Conservation (phyloP, 192 early-diverging fungal genomes). For the Backusella sp. region DNA sequence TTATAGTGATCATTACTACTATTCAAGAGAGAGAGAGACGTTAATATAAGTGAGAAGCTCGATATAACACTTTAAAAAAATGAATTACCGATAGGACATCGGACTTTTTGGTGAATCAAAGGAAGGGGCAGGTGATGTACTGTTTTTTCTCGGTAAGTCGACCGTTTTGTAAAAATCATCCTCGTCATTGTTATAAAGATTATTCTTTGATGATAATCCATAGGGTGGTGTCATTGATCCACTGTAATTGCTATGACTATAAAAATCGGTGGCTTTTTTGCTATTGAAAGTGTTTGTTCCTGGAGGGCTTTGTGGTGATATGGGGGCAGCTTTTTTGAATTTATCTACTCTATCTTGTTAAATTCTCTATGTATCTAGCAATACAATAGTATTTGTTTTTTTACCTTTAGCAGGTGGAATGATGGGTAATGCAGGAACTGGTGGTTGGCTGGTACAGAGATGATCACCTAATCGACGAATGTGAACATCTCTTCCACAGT, state of each 20-base stretch:
- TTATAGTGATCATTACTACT: conserved; percentile 1
- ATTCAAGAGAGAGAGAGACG: background rate
- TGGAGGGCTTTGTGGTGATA: conserved; percentile 5
- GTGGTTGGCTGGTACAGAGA: conserved; percentile 48
- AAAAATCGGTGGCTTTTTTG: background rate
- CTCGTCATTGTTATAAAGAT: background rate
- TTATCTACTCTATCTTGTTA: background rate
- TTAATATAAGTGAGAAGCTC: background rate
- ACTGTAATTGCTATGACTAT: background rate
- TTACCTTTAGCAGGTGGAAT: conserved; percentile 17
- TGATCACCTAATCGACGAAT: conserved; percentile 50
- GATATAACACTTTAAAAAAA: background rate
- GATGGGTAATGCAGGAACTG: conserved; percentile 41
- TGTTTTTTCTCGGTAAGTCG: conserved; percentile 19
- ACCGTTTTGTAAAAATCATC: conserved; percentile 4
- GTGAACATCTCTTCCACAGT: conserved; percentile 57
- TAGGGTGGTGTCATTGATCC: conserved; percentile 7
- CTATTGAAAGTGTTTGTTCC: background rate
- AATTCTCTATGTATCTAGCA: too few relatives aligned
- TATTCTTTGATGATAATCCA: background rate
- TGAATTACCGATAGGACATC: conserved; percentile 6
- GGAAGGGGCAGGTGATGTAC: conserved; percentile 5
- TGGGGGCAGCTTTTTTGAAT: background rate
- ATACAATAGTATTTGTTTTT: background rate
- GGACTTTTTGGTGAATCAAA: conserved; percentile 9